Conservation (phyloP, 1,284 basidiomycete species). For the Ceratobasidium sp. region DNA sequence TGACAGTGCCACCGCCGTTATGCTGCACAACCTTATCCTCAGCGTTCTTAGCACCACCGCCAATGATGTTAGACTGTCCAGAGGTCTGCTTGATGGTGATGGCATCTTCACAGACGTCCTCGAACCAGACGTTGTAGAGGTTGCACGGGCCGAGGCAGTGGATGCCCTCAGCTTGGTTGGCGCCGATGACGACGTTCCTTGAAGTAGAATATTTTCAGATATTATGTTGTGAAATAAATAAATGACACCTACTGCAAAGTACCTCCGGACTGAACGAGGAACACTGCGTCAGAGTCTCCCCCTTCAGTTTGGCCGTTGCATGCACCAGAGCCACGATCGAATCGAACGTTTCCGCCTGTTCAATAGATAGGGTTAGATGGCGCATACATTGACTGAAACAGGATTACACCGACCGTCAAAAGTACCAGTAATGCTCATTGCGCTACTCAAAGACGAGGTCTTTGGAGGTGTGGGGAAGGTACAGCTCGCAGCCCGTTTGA, state of each 20-base stretch:
- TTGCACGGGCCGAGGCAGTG: too few species aligned
- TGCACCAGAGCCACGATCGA: slow-evolving; percentile 25
- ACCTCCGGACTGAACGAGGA: slow-evolving; percentile 53
- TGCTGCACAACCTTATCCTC: slow-evolving; percentile 42
- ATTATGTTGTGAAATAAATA: neutral
- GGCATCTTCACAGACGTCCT: slow-evolving; percentile 58
- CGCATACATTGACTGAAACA: neutral
- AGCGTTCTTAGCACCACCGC: slow-evolving; percentile 42
- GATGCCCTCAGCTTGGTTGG: slow-evolving; percentile 57
- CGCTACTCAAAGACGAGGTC: neutral
- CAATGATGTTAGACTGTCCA: slow-evolving; percentile 39
- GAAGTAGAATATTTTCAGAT: neutral
- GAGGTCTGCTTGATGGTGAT: slow-evolving; percentile 44
- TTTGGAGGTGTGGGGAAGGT: slow-evolving; percentile 9
- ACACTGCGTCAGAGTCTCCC: slow-evolving; percentile 40
- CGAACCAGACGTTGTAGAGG: too few species aligned
- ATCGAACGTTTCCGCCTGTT: slow-evolving; percentile 13
- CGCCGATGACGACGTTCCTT: slow-evolving; percentile 58
- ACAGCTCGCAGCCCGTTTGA: slow-evolving; percentile 18
- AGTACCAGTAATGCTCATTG: slow-evolving; percentile 9
- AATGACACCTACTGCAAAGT: slow-evolving; percentile 48
- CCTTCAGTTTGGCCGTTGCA: slow-evolving; percentile 37
- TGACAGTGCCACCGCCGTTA: slow-evolving; percentile 42
- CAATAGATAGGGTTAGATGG: neutral
- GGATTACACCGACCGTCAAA: slow-evolving; percentile 9